Evolutionary conservation across 305 asterid species (phyloP).

Genomic region (Fraxinus paxiana): DNA sequence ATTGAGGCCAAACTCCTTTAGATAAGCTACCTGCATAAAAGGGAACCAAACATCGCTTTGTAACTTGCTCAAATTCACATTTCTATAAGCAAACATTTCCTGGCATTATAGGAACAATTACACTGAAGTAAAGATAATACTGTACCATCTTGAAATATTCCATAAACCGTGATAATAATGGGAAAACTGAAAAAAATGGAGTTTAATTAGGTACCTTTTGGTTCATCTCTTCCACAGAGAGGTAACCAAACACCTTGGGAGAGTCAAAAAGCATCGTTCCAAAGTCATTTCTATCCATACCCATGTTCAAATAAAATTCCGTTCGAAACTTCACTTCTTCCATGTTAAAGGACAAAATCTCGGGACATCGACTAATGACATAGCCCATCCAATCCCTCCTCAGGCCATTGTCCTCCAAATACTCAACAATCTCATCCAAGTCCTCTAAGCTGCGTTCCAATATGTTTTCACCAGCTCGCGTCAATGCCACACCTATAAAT

Average conservation of each 20-base stretch:
- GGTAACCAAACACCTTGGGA: constrained; percentile 80
- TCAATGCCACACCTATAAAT: constrained; percentile 66
- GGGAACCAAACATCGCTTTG: constrained; percentile 1
- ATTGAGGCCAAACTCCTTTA: constrained; percentile 78
- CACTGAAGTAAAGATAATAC: neutral
- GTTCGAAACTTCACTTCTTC: constrained; percentile 56
- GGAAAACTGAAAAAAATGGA: neutral
- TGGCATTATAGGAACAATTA: neutral
- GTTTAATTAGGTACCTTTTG: constrained; percentile 56
- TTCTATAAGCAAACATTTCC: neutral
- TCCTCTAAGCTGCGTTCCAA: constrained; percentile 54
- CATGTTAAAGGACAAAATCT: constrained; percentile 64
- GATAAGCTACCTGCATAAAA: constrained; percentile 55
- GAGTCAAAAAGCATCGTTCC: constrained; percentile 90
- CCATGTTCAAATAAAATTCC: constrained; percentile 70
- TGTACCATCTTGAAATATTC: neutral
- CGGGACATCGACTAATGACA: constrained; percentile 78
- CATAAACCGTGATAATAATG: neutral
- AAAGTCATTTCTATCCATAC: constrained; percentile 72
- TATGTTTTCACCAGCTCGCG: constrained; percentile 48
- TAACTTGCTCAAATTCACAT: neutral
- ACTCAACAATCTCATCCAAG: constrained; percentile 52
- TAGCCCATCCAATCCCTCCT: constrained; percentile 88
- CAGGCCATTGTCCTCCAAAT: constrained; percentile 66
- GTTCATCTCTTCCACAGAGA: constrained; percentile 84